Evolutionary conservation across 2,329 filamentous ascomycete species (phyloP).

Genomic region (Huntiella abstrusa): DNA sequence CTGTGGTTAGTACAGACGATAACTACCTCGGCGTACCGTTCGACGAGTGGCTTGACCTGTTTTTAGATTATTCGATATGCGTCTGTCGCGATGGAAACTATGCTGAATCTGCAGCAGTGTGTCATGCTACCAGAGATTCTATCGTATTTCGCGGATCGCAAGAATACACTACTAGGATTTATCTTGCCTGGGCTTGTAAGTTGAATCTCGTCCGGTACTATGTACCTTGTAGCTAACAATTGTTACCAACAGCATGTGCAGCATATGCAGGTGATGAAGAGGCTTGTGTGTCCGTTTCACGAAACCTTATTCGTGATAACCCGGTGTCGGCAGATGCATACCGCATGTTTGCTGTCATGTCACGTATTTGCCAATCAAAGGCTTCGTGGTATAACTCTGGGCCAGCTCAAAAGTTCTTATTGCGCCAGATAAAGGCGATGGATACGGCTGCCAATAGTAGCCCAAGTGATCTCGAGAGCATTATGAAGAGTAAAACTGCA

Average conservation of each 20-base stretch:
- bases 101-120: constrained; percentile 59
- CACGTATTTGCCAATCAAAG: constrained; percentile 54
- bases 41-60: constrained; percentile 71
- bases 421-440: constrained; percentile 79
- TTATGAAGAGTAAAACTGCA: constrained; percentile 17
- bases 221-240: background rate
- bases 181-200: constrained; percentile 58
- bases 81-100: constrained; percentile 49
- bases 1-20: constrained; percentile 13
- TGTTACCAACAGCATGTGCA: constrained; percentile 45
- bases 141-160: constrained; percentile 62
- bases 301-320: constrained; percentile 70
- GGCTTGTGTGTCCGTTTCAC: constrained; percentile 50
- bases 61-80: constrained; percentile 68
- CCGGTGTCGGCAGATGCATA: constrained; percentile 67
- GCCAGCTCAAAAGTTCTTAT: constrained; percentile 73
- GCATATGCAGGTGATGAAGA: constrained; percentile 66
- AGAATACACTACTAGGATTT: constrained; percentile 50
- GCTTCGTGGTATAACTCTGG: constrained; percentile 61
- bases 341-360: constrained; percentile 64
- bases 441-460: constrained; percentile 34
- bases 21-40: constrained; percentile 64
- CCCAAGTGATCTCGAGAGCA: constrained; percentile 16
- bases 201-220: constrained; percentile 2
- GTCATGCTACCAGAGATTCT: constrained; percentile 60